Evolutionary conservation across 345 rosid species (phyloP).

Genomic region (Syzygium jambos): DNA sequence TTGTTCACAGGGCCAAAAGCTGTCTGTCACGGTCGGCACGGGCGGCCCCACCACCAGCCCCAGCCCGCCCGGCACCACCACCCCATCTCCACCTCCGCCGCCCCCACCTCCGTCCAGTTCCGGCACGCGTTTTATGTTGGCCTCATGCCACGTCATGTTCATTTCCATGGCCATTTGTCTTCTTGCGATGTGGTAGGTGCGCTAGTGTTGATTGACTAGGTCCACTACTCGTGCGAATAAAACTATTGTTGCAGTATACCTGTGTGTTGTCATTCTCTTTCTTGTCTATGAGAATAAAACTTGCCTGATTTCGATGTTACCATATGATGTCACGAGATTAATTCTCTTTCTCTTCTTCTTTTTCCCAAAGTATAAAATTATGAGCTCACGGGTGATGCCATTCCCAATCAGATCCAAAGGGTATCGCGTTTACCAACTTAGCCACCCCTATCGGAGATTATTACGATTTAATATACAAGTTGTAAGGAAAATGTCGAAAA

Average conservation of each 20-base stretch:
- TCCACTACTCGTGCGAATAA: not conserved
- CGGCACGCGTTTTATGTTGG: not conserved
- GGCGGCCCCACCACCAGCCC: not conserved
- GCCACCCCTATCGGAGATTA: not conserved
- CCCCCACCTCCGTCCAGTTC: not conserved
- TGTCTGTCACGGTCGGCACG: slow-evolving; percentile 3
- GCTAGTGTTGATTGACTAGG: not conserved
- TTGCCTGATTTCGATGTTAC: not conserved
- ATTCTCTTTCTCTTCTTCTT: not conserved
- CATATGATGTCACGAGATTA: not conserved
- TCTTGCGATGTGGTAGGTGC: not conserved
- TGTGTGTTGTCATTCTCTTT: not conserved
- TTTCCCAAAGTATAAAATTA: not conserved
- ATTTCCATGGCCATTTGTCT: not conserved
- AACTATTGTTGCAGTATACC: not conserved
- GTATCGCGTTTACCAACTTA: not conserved
- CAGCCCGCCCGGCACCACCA: not conserved
- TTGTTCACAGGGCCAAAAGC: slow-evolving; percentile 9
- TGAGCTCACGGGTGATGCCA: not conserved
- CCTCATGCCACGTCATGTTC: not conserved
- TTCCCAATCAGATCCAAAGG: not conserved
- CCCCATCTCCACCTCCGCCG: not conserved
- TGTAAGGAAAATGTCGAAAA: not conserved
- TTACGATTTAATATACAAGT: not conserved
- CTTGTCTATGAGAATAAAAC: not conserved